Evolutionary conservation across 2,329 filamentous ascomycete species (phyloP).

Genomic region (Chrysoporthe puriensis): DNA sequence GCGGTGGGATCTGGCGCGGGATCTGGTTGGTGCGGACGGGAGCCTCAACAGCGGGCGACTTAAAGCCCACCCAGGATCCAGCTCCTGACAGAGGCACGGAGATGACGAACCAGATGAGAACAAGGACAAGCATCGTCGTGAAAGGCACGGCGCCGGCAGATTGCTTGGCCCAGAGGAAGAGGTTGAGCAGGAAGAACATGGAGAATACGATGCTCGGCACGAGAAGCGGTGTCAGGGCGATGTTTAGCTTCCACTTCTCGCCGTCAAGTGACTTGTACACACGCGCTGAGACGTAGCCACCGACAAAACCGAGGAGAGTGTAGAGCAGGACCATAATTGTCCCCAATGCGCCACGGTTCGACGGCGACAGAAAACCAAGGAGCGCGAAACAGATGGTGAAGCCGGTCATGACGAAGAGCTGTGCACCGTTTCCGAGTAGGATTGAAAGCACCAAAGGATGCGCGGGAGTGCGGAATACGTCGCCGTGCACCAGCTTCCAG

Average conservation of each 20-base stretch:
- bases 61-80: constrained; percentile 94
- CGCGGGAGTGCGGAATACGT: constrained; percentile 89
- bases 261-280: constrained; percentile 95
- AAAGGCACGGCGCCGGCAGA: constrained; percentile 95
- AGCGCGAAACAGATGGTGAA: constrained; percentile 93
- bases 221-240: constrained; percentile 81
- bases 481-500: constrained; percentile 97
- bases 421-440: constrained; percentile 88
- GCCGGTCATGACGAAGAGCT: constrained; percentile 97
- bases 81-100: constrained; percentile 88
- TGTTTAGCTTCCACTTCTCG: constrained; percentile 93
- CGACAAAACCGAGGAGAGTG: constrained; percentile 88
- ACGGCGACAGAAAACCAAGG: constrained; percentile 91
- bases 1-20: constrained; percentile 89
- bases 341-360: constrained; percentile 90
- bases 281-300: constrained; percentile 85
- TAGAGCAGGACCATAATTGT: constrained; percentile 94
- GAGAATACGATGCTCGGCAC: constrained; percentile 86
- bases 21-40: constrained; percentile 98
- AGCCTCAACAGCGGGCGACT: constrained; percentile 68
- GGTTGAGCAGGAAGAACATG: constrained; percentile 89
- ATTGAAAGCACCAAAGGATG: constrained; percentile 84
- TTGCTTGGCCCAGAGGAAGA: constrained; percentile 93
- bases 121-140: constrained; percentile 91
- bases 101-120: constrained; percentile 96